Evolutionary conservation across 2,329 filamentous ascomycete species (phyloP), one percentile per base, ranked within the genome.

Genomic region (Parascedosporium putredinis): DNA sequence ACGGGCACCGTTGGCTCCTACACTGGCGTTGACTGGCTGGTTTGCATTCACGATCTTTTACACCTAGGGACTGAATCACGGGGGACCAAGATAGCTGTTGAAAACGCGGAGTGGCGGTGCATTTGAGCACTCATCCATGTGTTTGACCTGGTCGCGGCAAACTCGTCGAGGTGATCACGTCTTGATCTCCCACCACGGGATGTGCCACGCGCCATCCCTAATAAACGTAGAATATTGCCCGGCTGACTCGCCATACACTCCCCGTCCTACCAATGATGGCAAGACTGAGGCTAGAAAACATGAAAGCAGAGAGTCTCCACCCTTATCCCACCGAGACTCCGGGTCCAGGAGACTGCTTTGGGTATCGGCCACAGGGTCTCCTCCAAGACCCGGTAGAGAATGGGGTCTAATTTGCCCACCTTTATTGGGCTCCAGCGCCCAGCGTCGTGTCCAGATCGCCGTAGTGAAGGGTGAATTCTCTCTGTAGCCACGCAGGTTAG

Each of bases 391-490:
- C 38, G 6, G 12, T 22, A 20, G 5, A 22, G 18, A 5, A 23
- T n/a, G n/a, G 27, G 6, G 10, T 9, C 9, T 47, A 14, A 8
- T 9, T 6, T 14, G 29, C 8, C 22, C 16, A 14, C 33, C 24
- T 29, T 24, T 42, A 47, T 51, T 47, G 44, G 22, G 34, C 24
- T 8, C 29, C 40, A 42, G 42, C 33, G 14, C 29, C 50, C 14
- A 51, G 44, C n/a, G 50, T 40, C 18, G 74, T 75, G 61, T 83
- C 79, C 52, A 84, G 64, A 52, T 84, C 80, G 40, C 72, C 72
- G 52, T 84, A 84, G 55, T 79, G 71, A 43, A 84, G 63, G 6
- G 75, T 76, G 52, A 83, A 70, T 57, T 82, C 79, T 49, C 78
- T 69, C 79, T 83, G 54, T 43, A 3, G 47, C 50, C 61, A 52